Evolutionary conservation across 1,284 basidiomycete genomes (phyloP).

Genomic region (Ceratobasidium sp.): DNA sequence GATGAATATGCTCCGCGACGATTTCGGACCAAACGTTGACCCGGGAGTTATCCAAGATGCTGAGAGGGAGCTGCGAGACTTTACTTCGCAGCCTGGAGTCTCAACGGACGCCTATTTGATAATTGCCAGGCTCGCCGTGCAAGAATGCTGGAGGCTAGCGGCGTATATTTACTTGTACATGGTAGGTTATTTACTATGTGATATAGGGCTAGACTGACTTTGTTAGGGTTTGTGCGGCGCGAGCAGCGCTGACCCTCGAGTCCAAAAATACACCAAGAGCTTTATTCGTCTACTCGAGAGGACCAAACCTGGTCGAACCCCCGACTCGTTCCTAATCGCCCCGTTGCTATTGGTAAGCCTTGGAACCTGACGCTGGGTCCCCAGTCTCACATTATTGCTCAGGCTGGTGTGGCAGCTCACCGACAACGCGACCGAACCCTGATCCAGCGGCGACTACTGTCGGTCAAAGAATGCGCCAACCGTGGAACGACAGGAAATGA

Average conservation of each 20-base stretch:
- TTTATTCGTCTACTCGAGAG: conserved; percentile 19
- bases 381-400: not conserved
- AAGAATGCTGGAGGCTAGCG: conserved; percentile 25
- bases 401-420: conserved; percentile 17
- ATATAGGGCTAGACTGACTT: not conserved
- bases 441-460: not conserved
- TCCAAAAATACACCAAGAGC: not conserved
- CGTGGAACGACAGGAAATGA: conserved; percentile 1
- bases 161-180: conserved; percentile 21
- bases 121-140: conserved; percentile 14
- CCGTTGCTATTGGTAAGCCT: conserved; percentile 16
- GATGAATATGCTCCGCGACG: conserved; percentile 17
- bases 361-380: not conserved
- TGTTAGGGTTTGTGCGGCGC: conserved; percentile 12
- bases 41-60: not conserved
- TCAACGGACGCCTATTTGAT: conserved; percentile 12
- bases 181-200: not conserved
- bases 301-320: conserved; percentile 29
- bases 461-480: not conserved
- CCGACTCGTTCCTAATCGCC: conserved; percentile 10
- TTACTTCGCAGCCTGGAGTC: not conserved
- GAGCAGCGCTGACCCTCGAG: not conserved
- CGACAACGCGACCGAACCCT: not conserved
- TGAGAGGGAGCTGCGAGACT: conserved; percentile 1
- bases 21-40: conserved; percentile 19